Evolutionary conservation across 495 filamentous ascomycete species (phyloP).

Genomic region (Penicillium ucsense): DNA sequence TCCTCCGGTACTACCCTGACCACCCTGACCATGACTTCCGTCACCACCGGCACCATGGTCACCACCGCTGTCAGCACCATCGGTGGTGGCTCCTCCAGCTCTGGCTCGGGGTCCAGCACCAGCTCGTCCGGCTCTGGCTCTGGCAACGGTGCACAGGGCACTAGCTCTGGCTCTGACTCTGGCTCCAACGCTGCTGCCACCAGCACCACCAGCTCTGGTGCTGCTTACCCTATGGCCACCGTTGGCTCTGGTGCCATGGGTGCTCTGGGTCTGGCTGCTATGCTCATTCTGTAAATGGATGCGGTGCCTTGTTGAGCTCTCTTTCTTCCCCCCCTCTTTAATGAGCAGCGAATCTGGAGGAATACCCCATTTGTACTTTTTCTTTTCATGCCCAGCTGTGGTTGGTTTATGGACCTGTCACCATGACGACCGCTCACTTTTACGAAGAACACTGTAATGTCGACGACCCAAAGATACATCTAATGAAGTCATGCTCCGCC

Average conservation of each 20-base stretch:
- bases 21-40: background rate
- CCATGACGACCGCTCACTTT: background rate
- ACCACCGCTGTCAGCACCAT: conserved; percentile 13
- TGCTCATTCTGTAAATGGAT: conserved; percentile 29
- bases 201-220: conserved; percentile 13
- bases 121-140: background rate
- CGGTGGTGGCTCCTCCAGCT: conserved; percentile 9
- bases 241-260: conserved; percentile 28
- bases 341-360: too few relatives aligned
- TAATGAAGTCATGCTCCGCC: conserved; percentile 17
- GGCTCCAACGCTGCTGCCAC: conserved; percentile 15
- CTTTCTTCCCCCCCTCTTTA: background rate
- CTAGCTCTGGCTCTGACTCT: conserved; percentile 5
- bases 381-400: too few relatives aligned
- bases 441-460: conserved; percentile 11
- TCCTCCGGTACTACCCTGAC: background rate
- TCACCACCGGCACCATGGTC: conserved; percentile 6
- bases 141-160: background rate
- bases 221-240: conserved; percentile 26
- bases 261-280: conserved; percentile 29
- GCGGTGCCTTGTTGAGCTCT: background rate
- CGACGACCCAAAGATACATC: background rate
- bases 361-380: too few relatives aligned
- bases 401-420: conserved; percentile 1
- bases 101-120: conserved; percentile 5